phyloP scores from a whole-genome alignment of 1,284 basidiomycete species.

The Rhodotorula sp. region DNA sequence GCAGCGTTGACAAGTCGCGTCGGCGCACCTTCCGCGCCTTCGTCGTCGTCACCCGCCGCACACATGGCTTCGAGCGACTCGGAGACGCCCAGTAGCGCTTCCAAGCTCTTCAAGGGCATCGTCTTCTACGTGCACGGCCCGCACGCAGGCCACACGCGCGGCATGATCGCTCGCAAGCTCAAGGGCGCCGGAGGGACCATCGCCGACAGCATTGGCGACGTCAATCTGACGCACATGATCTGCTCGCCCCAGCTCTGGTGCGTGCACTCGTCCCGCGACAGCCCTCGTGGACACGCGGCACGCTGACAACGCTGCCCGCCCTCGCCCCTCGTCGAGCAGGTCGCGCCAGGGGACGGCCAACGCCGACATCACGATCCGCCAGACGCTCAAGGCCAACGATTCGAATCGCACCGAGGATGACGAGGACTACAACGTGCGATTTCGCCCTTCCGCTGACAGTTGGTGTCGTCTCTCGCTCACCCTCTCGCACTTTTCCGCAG shows the following conservation, averaged over 20 bases:
- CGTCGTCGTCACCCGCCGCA: no score
- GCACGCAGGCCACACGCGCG: not conserved
- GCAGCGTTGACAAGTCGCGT: no score
- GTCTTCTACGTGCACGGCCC: conserved; percentile 6
- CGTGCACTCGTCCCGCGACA: not conserved
- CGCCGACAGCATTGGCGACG: not conserved
- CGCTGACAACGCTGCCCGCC: not conserved
- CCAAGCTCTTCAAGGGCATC: not conserved
- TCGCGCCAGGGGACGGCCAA: not conserved
- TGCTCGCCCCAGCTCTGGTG: not conserved
- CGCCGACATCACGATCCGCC: not conserved
- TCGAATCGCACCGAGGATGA: conserved; percentile 1
- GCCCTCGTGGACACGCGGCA: not conserved
- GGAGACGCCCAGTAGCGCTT: not conserved
- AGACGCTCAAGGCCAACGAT: not conserved
- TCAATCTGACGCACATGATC: conserved; percentile 1
- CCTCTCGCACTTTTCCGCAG: not conserved
- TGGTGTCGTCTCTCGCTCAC: not conserved
- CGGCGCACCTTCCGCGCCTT: not conserved
- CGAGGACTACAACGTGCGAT: conserved; percentile 10
- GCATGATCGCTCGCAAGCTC: not conserved
- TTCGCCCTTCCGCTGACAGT: not conserved
- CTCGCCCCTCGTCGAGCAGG: not conserved
- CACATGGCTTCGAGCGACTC: not conserved
- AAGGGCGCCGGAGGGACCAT: not conserved